Evolutionary conservation across 768 basidiomycete species (phyloP).

Genomic region (Termitomyces sp.): DNA sequence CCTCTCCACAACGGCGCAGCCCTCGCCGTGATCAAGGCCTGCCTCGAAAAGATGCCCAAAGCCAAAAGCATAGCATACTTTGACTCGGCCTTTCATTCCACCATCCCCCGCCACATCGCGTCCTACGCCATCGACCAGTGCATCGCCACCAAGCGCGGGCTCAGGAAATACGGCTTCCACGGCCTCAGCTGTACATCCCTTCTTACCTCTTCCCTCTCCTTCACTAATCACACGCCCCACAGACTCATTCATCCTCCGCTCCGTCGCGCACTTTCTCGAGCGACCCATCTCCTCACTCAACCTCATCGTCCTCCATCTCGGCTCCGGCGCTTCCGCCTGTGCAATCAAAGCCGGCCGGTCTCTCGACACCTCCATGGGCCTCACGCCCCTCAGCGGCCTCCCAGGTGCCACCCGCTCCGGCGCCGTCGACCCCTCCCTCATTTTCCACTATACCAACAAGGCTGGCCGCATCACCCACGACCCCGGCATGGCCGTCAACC

Average conservation of each 20-base stretch:
- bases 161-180: constrained; percentile 92
- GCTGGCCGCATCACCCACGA: constrained; percentile 54
- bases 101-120: constrained; percentile 72
- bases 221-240: background rate
- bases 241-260: constrained; percentile 68
- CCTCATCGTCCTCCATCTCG: constrained; percentile 83
- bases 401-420: constrained; percentile 89
- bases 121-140: constrained; percentile 74
- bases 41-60: constrained; percentile 57
- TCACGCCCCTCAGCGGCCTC: constrained; percentile 84
- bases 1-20: constrained; percentile 72
- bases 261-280: constrained; percentile 54
- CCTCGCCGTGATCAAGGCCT: constrained; percentile 56
- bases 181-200: constrained; percentile 63
- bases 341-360: constrained; percentile 70
- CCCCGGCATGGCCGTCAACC: constrained; percentile 35
- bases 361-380: constrained; percentile 87
- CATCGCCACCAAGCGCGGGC: constrained; percentile 57
- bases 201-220: background rate
- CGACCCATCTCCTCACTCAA: constrained; percentile 55
- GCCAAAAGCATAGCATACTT: constrained; percentile 81
- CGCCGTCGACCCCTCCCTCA: constrained; percentile 77
- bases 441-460: constrained; percentile 76
- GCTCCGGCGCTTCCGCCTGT: constrained; percentile 86
- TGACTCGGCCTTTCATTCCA: constrained; percentile 81